A percentile compares a stretch with the other conserved stretches of the same genome.
Evolutionary conservation across 192 early-diverging fungal genomes (phyloP).

Genomic region (Coemansia sp.): DNA sequence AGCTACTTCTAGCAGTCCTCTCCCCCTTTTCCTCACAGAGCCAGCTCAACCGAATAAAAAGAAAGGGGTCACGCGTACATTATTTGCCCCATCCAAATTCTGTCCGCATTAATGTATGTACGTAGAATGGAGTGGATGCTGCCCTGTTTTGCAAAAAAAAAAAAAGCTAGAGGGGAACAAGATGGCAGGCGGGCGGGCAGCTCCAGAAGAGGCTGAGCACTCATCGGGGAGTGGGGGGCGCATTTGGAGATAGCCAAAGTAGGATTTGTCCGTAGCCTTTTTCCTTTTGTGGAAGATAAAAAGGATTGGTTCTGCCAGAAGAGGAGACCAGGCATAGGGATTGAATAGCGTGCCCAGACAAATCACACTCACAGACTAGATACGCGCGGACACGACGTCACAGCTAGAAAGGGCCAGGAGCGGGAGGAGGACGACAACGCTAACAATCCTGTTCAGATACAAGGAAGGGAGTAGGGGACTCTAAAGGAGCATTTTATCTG

Average conservation of each 20-base stretch:
- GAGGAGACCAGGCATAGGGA: too few relatives aligned
- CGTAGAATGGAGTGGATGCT: too few relatives aligned
- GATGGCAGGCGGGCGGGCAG: too few relatives aligned
- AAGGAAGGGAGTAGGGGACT: not conserved
- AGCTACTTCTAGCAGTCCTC: not conserved
- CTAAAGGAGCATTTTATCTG: not conserved
- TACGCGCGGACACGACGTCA: too few relatives aligned
- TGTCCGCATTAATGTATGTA: conserved; percentile 14
- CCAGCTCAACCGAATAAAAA: not conserved
- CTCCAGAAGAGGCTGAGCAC: not conserved
- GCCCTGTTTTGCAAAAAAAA: too few relatives aligned
- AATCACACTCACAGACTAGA: too few relatives aligned
- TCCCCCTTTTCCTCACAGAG: not conserved
- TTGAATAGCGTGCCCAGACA: too few relatives aligned
- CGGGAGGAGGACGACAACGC: too few relatives aligned
- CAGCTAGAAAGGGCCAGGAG: too few relatives aligned
- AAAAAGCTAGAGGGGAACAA: too few relatives aligned
- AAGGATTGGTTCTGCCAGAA: not conserved
- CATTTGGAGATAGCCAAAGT: too few relatives aligned
- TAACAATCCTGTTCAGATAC: not conserved
- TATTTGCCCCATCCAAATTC: conserved; percentile 10
- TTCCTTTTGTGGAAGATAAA: not conserved
- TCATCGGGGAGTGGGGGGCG: not conserved
- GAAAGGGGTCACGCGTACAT: conserved; percentile 15
- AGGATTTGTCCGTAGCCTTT: too few relatives aligned